phyloP scores from a whole-genome alignment of 2,329 filamentous ascomycete species.

The Metarhizium robertsii region DNA sequence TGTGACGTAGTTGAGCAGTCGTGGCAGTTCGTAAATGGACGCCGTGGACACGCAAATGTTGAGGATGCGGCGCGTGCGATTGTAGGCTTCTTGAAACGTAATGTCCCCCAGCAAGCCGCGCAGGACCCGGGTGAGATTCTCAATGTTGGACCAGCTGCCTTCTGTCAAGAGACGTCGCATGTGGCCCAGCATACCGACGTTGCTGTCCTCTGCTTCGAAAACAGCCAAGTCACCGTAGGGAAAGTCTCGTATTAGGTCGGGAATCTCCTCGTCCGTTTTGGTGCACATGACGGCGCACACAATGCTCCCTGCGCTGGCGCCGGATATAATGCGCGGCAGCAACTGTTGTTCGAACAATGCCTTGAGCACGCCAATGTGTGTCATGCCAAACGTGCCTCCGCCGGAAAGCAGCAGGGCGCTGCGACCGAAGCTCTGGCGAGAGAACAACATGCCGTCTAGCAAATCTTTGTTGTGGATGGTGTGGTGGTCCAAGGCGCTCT shows the following conservation, averaged over 20 bases:
- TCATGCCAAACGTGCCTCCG: slow-evolving; percentile 85
- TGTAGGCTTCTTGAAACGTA: slow-evolving; percentile 93
- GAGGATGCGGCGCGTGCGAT: slow-evolving; percentile 81
- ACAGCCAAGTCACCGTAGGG: slow-evolving; percentile 73
- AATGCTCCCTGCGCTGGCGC: slow-evolving; percentile 80
- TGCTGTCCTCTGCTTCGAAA: slow-evolving; percentile 54
- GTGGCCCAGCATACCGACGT: slow-evolving; percentile 58
- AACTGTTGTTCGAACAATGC: slow-evolving; percentile 65
- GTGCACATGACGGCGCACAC: slow-evolving; percentile 74
- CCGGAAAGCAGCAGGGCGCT: slow-evolving; percentile 77
- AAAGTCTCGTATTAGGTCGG: slow-evolving; percentile 57
- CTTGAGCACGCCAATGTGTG: slow-evolving; percentile 81
- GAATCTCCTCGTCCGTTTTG: slow-evolving; percentile 69
- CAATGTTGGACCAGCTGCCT: slow-evolving; percentile 77
- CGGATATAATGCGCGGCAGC: slow-evolving; percentile 78
- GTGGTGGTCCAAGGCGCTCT: slow-evolving; percentile 37
- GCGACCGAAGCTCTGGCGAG: slow-evolving; percentile 74
- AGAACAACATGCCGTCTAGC: slow-evolving; percentile 60
- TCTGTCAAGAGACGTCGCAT: slow-evolving; percentile 67
- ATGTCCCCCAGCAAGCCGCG: slow-evolving; percentile 71
- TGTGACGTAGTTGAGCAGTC: slow-evolving; percentile 85
- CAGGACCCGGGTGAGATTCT: slow-evolving; percentile 75
- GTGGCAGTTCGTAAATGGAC: slow-evolving; percentile 76
- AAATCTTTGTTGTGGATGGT: slow-evolving; percentile 49
- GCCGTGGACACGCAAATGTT: slow-evolving; percentile 92